Conservation (phyloP, 179 eudicot genomes). For the Carnegiea gigantea region DNA sequence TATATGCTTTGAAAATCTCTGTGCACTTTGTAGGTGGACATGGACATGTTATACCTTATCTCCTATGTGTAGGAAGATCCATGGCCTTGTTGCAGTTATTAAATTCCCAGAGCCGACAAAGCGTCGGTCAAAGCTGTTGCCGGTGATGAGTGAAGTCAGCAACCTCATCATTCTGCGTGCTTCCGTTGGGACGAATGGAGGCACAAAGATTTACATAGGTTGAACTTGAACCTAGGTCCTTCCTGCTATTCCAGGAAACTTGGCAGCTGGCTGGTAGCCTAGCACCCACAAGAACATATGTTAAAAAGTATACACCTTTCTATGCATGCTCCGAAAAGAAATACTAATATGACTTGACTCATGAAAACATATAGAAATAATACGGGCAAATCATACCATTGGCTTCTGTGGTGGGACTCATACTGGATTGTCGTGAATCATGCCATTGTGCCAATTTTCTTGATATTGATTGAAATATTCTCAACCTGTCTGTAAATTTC, state of each 20-base stretch:
- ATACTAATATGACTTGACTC: neutral
- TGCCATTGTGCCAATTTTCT: conserved; percentile 30
- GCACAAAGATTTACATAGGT: neutral
- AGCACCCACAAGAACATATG: neutral
- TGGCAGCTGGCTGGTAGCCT: neutral
- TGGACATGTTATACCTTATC: conserved; percentile 11
- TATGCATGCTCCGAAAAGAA: neutral
- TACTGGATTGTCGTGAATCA: conserved; percentile 10
- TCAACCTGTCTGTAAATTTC: conserved; percentile 41
- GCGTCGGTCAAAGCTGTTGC: conserved; percentile 27
- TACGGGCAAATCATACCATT: neutral
- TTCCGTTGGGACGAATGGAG: neutral
- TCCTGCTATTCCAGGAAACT: neutral
- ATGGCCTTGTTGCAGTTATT: conserved; percentile 1
- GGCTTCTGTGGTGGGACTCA: neutral
- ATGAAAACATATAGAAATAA: neutral
- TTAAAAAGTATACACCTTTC: neutral
- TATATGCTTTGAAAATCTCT: neutral
- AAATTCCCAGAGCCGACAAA: conserved; percentile 19
- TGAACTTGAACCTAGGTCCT: neutral
- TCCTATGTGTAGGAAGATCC: conserved; percentile 9
- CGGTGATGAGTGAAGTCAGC: conserved; percentile 12
- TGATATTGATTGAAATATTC: conserved; percentile 37
- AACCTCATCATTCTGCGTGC: neutral
- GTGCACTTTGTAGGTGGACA: neutral